A percentile compares a stretch with the other conserved stretches of the same genome.
Conservation (phyloP, 768 basidiomycete genomes). For the Rhizopogon rudus region DNA sequence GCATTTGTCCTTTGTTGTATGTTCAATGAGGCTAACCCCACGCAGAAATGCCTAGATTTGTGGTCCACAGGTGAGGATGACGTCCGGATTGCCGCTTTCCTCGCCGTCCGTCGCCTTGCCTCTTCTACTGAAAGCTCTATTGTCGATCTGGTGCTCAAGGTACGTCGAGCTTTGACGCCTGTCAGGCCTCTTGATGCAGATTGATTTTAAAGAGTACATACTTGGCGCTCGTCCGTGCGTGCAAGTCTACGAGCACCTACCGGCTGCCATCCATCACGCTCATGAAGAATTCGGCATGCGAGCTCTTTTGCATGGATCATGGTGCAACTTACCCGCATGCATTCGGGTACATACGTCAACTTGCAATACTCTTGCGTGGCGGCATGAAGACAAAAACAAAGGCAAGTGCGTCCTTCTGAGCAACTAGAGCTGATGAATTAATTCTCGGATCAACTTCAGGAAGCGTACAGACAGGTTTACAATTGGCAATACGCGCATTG, state of each 20-base stretch:
- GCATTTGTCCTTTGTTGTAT: background rate
- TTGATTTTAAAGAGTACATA: constrained; percentile 67
- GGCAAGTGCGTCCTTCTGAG: constrained; percentile 33
- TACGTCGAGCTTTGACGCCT: constrained; percentile 23
- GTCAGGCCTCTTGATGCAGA: background rate
- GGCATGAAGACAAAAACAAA: constrained; percentile 88
- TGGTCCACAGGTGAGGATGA: constrained; percentile 83
- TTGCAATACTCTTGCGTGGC: constrained; percentile 88
- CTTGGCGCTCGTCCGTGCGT: constrained; percentile 75
- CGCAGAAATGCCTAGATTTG: constrained; percentile 72
- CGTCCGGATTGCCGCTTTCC: constrained; percentile 80
- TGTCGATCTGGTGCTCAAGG: constrained; percentile 84
- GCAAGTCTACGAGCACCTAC: constrained; percentile 81
- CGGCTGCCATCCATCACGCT: constrained; percentile 89
- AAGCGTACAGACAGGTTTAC: constrained; percentile 91
- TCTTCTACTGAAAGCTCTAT: constrained; percentile 74
- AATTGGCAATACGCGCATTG: constrained; percentile 99
- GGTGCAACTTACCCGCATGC: constrained; percentile 85
- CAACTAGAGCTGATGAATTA: background rate
- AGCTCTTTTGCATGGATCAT: constrained; percentile 79
- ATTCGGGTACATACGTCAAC: constrained; percentile 91
- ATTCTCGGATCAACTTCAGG: constrained; percentile 37
- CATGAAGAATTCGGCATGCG: constrained; percentile 97
- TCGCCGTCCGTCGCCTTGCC: constrained; percentile 78
- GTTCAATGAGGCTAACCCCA: background rate